Conservation (phyloP, 345 rosid genomes). For the Bretschneidera sinensis region DNA sequence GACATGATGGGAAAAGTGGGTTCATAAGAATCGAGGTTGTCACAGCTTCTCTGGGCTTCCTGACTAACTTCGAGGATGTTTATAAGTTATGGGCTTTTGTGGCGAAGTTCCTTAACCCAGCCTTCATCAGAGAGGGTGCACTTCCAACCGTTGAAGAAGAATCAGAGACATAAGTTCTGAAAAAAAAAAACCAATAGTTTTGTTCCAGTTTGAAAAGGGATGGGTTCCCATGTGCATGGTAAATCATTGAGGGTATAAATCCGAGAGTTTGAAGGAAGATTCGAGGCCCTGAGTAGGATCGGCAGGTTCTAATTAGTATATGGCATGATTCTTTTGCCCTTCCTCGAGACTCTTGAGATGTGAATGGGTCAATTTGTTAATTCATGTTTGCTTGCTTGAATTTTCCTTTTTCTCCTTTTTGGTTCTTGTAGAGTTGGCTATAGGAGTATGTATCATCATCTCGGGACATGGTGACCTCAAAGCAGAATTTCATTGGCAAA, state of each 20-base stretch:
- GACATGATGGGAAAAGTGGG: slow-evolving; percentile 46
- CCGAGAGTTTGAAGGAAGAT: slow-evolving; percentile 31
- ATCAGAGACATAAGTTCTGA: slow-evolving; percentile 38
- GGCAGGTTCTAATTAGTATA: slow-evolving; percentile 5
- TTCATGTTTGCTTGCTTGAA: slow-evolving; percentile 45
- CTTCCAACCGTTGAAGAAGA: slow-evolving; percentile 80
- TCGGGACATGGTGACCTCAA: slow-evolving; percentile 19
- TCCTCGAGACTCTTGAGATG: slow-evolving; percentile 28
- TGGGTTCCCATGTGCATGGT: background rate
- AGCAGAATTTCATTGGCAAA: slow-evolving; percentile 31
- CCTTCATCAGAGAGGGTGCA: slow-evolving; percentile 58
- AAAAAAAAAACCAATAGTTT: slow-evolving; percentile 6
- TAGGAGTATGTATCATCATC: slow-evolving; percentile 40
- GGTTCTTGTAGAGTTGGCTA: slow-evolving; percentile 46
- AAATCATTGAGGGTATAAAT: slow-evolving; percentile 9
- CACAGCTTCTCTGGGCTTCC: slow-evolving; percentile 91
- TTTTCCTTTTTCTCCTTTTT: slow-evolving; percentile 14
- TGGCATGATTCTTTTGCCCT: slow-evolving; percentile 30
- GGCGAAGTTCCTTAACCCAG: slow-evolving; percentile 81
- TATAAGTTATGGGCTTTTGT: slow-evolving; percentile 86
- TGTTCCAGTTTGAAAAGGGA: slow-evolving; percentile 11
- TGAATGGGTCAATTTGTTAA: slow-evolving; percentile 43
- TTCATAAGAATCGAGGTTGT: slow-evolving; percentile 85
- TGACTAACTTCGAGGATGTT: slow-evolving; percentile 96
- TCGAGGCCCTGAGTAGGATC: slow-evolving; percentile 18